Conservation (phyloP, 2,329 filamentous ascomycete species). For the Metarhizium guizhouense region DNA sequence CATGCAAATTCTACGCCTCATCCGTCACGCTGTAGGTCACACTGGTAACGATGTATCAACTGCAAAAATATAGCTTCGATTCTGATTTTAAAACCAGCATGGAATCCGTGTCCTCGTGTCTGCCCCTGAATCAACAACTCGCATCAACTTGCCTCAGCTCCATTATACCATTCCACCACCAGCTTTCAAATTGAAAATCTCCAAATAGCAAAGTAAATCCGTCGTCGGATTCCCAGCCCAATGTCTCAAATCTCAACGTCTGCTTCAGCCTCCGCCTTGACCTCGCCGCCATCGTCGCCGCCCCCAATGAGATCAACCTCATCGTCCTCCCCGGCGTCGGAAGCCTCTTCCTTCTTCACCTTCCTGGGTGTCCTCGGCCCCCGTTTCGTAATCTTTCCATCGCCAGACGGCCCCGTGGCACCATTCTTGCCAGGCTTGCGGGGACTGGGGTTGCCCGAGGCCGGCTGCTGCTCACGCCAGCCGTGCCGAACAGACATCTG, state of each 20-base stretch:
- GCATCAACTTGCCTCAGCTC: too few relatives aligned
- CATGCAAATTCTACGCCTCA: too few relatives aligned
- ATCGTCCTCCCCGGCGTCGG: not conserved
- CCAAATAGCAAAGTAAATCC: not conserved
- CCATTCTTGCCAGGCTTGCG: slow-evolving; percentile 17
- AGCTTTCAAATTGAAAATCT: too few relatives aligned
- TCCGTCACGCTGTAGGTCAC: too few relatives aligned
- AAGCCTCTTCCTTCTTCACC: slow-evolving; percentile 9
- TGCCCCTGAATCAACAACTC: too few relatives aligned
- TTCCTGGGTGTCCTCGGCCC: slow-evolving; percentile 20
- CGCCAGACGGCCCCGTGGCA: slow-evolving; percentile 9
- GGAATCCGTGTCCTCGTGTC: not conserved
- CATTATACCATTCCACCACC: too few relatives aligned
- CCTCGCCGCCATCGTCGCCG: slow-evolving; percentile 10
- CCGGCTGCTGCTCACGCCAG: slow-evolving; percentile 22
- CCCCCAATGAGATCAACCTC: slow-evolving; percentile 8
- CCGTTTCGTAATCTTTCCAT: slow-evolving; percentile 24
- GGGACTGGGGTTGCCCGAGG: slow-evolving; percentile 11
- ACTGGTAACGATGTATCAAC: too few relatives aligned
- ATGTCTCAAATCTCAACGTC: slow-evolving; percentile 1
- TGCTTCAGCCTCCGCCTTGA: not conserved
- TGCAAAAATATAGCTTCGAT: too few relatives aligned
- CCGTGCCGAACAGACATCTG: slow-evolving; percentile 30
- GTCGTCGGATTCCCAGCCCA: not conserved
- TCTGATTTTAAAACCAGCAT: too few relatives aligned